Evolutionary conservation across 768 basidiomycete genomes (phyloP), one percentile per base, ranked within the genome.

Genomic region (Rhodotorula kratochvilovae): DNA sequence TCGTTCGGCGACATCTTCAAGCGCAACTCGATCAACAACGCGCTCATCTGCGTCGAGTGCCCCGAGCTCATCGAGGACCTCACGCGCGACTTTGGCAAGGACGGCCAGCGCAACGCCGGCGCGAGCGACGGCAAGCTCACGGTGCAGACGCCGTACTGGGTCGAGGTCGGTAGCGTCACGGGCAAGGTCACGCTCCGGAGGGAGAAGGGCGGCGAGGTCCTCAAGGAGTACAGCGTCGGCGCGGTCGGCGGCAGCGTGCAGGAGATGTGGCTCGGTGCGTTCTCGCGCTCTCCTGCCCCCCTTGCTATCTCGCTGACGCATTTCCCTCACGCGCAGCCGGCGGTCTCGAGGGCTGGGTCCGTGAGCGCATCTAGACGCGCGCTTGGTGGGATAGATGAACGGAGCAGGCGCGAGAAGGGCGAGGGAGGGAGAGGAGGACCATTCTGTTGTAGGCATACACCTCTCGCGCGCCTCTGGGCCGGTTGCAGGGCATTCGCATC

Each of bases 1-100:
- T 96, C 93, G 42, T 99, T 99, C 76, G 95, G 96, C 17, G 96
- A 99, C 80, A 98, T 98, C 78, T 99, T 96, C 85, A 97, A 98
- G 83, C 88, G 96, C 43, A 99, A 99, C 80, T 90, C 92, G 27
- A 98, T 98, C 83, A 99, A 99, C 83, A 98, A 99, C 79, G 95
- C 93, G 17, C 84, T 99, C 12, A 91, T 99, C 61, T 96, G 96
- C 79, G 81, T 97, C 56, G 95, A 98, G 81, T 89, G 87, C 68
- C 94, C 95, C 0, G 90, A 90, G 77, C 86, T 99, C 51, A 89
- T 98, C 27, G 81, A 83, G 27, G 92, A 96, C 76, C 83, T 98
- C 66, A 97, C 96, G 2, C 81, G 82, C 51, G 80, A 82, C 58
- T 91, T 88, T 79, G 89, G 88, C 0, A 87, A 86, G 80, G 87